These are phyloP conservation scores for Plasmopara halstedii DNA, from an alignment of 352 stramenopile genomes.

Conservation along the genomic window DNA sequence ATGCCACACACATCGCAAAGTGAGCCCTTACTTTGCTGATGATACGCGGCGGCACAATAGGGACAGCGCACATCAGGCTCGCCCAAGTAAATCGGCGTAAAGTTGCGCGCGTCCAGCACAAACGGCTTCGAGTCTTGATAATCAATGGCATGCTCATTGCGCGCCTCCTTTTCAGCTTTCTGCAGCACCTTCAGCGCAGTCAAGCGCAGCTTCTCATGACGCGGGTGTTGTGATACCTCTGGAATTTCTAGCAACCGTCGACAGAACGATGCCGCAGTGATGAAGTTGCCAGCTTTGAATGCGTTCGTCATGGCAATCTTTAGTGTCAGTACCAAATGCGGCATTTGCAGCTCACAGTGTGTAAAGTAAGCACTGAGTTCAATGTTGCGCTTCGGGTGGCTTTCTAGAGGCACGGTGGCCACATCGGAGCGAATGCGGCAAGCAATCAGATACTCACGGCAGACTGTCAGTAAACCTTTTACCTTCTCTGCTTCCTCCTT, in stretches of 20 bases:
- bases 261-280: constrained; percentile 97
- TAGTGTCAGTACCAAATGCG: constrained; percentile 96
- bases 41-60: constrained; percentile 93
- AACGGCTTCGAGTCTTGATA: constrained; percentile 98
- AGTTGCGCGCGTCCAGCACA: constrained; percentile 89
- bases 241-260: constrained; percentile 96
- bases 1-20: constrained; percentile 92
- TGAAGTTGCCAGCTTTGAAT: constrained; percentile 99
- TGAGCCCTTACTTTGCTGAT: constrained; percentile 75
- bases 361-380: constrained; percentile 99
- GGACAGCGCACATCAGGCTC: constrained; percentile 88
- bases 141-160: constrained; percentile 96
- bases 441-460: constrained; percentile 96
- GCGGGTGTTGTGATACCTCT: constrained; percentile 86
- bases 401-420: constrained; percentile 55
- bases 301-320: constrained; percentile 98
- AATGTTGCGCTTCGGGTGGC: constrained; percentile 86
- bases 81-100: constrained; percentile 95
- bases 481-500: constrained; percentile 90
- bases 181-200: constrained; percentile 97
- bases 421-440: constrained; percentile 93
- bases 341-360: constrained; percentile 97
- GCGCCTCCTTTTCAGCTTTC: constrained; percentile 97
- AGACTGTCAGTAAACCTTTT: constrained; percentile 94
- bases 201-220: constrained; percentile 91